These are phyloP conservation scores for Peronospora destructor DNA, from an alignment of 352 stramenopile genomes.

Conservation along the genomic window DNA sequence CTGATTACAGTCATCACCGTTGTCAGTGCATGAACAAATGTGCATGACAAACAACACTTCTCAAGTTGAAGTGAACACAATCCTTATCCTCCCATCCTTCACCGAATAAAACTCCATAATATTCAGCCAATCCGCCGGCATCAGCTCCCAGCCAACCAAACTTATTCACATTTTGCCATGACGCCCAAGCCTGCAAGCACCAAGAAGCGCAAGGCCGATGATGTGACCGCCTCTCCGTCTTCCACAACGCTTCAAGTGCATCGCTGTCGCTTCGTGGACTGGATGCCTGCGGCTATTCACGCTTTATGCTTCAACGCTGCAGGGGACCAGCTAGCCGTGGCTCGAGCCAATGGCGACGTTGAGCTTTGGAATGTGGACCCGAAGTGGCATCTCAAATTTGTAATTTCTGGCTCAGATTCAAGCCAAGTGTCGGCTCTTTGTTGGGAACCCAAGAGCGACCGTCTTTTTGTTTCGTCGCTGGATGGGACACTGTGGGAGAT, in stretches of 20 bases:
- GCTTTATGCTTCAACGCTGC: conserved; percentile 48
- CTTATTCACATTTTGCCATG: neutral
- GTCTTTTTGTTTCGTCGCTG: conserved; percentile 63
- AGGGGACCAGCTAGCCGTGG: conserved; percentile 62
- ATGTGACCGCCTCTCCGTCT: conserved; percentile 2
- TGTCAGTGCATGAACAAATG: too few species aligned
- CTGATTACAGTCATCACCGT: too few species aligned
- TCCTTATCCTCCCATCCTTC: too few species aligned
- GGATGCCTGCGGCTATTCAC: conserved; percentile 70
- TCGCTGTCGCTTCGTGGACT: conserved; percentile 81
- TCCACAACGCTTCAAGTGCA: conserved; percentile 48
- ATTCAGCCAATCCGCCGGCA: neutral
- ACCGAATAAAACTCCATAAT: neutral
- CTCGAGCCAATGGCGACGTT: conserved; percentile 71
- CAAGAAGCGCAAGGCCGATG: conserved; percentile 56
- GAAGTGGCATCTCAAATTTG: conserved; percentile 71
- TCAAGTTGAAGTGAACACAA: too few species aligned
- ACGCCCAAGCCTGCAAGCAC: neutral
- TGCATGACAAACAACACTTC: too few species aligned
- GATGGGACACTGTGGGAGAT: conserved; percentile 79
- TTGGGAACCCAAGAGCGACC: conserved; percentile 35
- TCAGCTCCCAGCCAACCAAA: neutral
- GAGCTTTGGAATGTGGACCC: conserved; percentile 61
- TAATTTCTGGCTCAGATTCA: conserved; percentile 53
- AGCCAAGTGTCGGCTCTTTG: conserved; percentile 68